These are phyloP conservation scores for Mucor racemosus DNA, from an alignment of 371 early-diverging fungal species.

Conservation along the genomic window DNA sequence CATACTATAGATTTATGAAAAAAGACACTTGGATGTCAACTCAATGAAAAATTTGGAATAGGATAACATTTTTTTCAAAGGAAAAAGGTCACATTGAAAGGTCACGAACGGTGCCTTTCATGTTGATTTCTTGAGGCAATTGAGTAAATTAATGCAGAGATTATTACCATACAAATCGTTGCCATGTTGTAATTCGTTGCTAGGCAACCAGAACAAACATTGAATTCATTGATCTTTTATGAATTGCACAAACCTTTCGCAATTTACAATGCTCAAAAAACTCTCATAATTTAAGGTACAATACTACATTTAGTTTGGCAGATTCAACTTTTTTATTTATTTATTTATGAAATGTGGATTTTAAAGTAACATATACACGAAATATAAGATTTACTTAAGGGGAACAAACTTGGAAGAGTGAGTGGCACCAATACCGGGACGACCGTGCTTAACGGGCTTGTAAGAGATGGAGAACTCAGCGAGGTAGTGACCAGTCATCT, in stretches of 20 bases:
- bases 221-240: not conserved
- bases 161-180: too few relatives aligned
- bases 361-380: not conserved
- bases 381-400: conserved; percentile 32
- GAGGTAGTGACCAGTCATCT: conserved; percentile 99
- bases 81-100: conserved; percentile 3
- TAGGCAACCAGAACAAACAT: not conserved
- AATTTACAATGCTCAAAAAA: too few relatives aligned
- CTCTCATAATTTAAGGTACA: too few relatives aligned
- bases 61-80: not conserved
- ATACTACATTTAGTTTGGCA: not conserved
- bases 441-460: conserved; percentile 99
- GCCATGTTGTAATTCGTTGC: too few relatives aligned
- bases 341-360: conserved; percentile 2
- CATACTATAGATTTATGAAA: conserved; percentile 5
- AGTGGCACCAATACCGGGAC: conserved; percentile 99
- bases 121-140: not conserved
- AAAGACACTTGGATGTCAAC: not conserved
- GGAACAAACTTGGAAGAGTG: conserved; percentile 71
- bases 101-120: not conserved
- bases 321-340: not conserved
- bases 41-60: not conserved
- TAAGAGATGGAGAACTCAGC: conserved; percentile 96
- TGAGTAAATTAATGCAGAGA: too few relatives aligned
- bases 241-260: not conserved